Evolutionary conservation across 148 eudicot species (phyloP).

Genomic region (Fagopyrum esculentum): DNA sequence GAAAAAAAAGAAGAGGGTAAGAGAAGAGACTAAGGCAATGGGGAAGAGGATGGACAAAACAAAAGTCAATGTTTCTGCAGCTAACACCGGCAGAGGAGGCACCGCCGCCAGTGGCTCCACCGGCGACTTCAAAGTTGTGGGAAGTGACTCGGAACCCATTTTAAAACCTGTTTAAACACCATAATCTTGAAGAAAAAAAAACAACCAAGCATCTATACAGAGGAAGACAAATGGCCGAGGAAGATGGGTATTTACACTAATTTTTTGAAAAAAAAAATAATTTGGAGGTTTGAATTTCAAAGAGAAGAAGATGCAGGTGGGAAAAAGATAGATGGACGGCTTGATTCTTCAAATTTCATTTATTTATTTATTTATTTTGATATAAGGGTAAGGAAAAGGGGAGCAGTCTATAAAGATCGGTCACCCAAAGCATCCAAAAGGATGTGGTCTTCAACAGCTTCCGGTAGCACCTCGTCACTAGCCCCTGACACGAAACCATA

Average conservation of each 20-base stretch:
- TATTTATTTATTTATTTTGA: background rate
- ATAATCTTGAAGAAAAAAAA: constrained; percentile 9
- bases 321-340: constrained; percentile 22
- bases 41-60: constrained; percentile 6
- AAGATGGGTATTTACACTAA: background rate
- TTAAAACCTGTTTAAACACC: constrained; percentile 2
- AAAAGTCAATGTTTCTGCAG: constrained; percentile 65
- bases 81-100: constrained; percentile 18
- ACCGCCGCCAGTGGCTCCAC: background rate
- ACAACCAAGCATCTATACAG: background rate
- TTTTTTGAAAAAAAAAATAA: constrained; percentile 1
- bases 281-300: constrained; percentile 22
- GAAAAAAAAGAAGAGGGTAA: no score
- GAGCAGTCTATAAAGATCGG: no score
- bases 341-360: background rate
- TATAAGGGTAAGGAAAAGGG: no score
- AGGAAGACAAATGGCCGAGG: background rate
- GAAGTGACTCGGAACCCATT: constrained; percentile 5
- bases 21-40: no score
- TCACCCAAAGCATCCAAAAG: no score
- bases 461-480: no score
- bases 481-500: no score
- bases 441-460: no score
- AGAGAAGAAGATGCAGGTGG: constrained; percentile 32
- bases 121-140: constrained; percentile 4